phyloP scores from a whole-genome alignment of 108 stramenopile genomes.

The Mediolabrus comicus region DNA sequence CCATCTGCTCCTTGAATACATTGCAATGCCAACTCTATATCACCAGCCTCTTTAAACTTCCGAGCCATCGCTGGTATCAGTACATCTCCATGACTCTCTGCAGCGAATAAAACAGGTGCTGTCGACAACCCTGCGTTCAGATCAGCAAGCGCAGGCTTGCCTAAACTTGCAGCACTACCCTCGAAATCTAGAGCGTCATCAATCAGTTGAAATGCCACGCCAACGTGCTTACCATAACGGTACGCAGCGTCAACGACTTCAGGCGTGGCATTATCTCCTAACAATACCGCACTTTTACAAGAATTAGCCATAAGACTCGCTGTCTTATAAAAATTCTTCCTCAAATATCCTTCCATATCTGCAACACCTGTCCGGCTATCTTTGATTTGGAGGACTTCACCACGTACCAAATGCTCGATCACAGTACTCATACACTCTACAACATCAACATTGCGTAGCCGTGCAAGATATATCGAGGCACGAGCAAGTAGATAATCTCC shows the following conservation, averaged over 20 bases:
- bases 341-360: slow-evolving; percentile 81
- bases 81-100: slow-evolving; percentile 70
- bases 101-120: slow-evolving; percentile 95
- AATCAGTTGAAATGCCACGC: slow-evolving; percentile 97
- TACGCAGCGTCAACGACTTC: slow-evolving; percentile 78
- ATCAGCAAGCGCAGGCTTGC: slow-evolving; percentile 95
- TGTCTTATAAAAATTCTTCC: slow-evolving; percentile 98
- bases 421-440: slow-evolving; percentile 96
- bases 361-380: slow-evolving; percentile 55
- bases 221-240: slow-evolving; percentile 95
- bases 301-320: slow-evolving; percentile 97
- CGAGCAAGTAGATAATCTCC: slow-evolving; percentile 98
- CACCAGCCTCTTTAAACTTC: slow-evolving; percentile 87
- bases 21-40: slow-evolving; percentile 79
- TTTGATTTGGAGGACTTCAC: slow-evolving; percentile 95
- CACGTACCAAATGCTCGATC: slow-evolving; percentile 97
- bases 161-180: slow-evolving; percentile 76
- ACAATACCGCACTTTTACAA: slow-evolving; percentile 89
- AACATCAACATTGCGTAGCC: slow-evolving; percentile 92
- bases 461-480: slow-evolving; percentile 91
- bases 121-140: slow-evolving; percentile 93
- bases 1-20: slow-evolving; percentile 61
- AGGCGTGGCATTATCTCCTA: slow-evolving; percentile 66
- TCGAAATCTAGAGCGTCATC: slow-evolving; percentile 98
- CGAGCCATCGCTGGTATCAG: slow-evolving; percentile 79